Percentiles rank a stretch among this genome's conserved stretches.
Conservation (phyloP, 1,284 basidiomycete genomes). For the Cutaneotrichosporon curvatum region DNA sequence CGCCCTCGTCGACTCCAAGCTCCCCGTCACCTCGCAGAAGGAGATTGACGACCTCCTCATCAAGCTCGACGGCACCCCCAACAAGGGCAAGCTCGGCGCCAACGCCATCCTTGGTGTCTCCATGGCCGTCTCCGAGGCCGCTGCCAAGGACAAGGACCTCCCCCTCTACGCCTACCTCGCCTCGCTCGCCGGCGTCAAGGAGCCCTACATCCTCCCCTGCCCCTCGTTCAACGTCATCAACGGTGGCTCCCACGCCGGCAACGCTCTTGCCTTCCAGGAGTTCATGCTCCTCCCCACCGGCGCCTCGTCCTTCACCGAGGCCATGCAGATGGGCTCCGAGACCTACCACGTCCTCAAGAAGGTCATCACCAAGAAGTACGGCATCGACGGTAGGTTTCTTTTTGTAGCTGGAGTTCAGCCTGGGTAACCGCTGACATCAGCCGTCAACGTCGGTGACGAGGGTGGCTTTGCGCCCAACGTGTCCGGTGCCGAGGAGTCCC, state of each 20-base stretch:
- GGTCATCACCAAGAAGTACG: constrained; percentile 98
- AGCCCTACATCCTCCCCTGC: constrained; percentile 82
- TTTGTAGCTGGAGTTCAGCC: background rate
- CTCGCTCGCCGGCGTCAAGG: constrained; percentile 85
- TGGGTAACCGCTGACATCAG: background rate
- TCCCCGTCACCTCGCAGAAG: constrained; percentile 87
- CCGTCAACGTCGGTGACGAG: constrained; percentile 99
- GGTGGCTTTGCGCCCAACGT: constrained; percentile 99
- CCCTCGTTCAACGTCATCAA: constrained; percentile 99
- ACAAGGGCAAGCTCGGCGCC: constrained; percentile 99
- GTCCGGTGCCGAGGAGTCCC: constrained; percentile 90
- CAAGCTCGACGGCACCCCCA: constrained; percentile 93
- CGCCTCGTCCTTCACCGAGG: constrained; percentile 84
- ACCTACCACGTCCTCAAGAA: constrained; percentile 98
- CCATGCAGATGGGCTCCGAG: constrained; percentile 97
- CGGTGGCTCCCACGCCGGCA: constrained; percentile 98
- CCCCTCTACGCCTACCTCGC: constrained; percentile 97
- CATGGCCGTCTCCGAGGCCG: constrained; percentile 91
- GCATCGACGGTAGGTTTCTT: constrained; percentile 67
- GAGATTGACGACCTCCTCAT: constrained; percentile 98
- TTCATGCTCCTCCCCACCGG: constrained; percentile 99
- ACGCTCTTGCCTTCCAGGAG: constrained; percentile 99
- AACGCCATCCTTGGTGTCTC: constrained; percentile 99
- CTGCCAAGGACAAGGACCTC: constrained; percentile 83
- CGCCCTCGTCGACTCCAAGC: constrained; percentile 74